Base-by-base conservation (phyloP, 1,284 basidiomycete genomes). In the Cutaneotrichosporon dermatis region DNA sequence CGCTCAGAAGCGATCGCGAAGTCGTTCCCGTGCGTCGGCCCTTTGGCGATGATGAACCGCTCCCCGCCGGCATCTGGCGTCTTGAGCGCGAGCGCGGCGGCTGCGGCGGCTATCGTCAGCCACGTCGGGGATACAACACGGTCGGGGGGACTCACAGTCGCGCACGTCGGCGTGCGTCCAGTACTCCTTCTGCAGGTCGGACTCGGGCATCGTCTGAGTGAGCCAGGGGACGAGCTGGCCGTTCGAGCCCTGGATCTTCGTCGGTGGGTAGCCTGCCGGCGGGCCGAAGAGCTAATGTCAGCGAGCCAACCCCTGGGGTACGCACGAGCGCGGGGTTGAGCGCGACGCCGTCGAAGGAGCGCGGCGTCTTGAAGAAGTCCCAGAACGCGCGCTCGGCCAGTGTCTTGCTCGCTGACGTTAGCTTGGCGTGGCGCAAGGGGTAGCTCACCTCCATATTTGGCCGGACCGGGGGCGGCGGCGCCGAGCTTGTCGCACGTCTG, bases 1-100 rank as follows among this genome's bases (percentile, higher is more conserved):
- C 44, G 16, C 44, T 45, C 25, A 25, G 25, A 2, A 39, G 36
- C 49, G 6, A 51, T 35, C 0, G 55, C 55, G 37, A 51, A 16
- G 35, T 74, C 74, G 56, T 78, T 72, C 9, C 66, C 70, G 44
- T 57, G 58, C 54, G 71, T 66, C 7, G 71, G 60, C 46, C 76
- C 82, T 4, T 67, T 74, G 37, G 71, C 72, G 52, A 82, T 61
- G 13, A 42, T 35, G 25, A 51, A 83, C 0, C 88, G 80, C 63
- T 88, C 76, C 0, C 83, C 84, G 1, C 80, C 82, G 0, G 54
- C 35, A 9, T 33, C 51, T 15, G 45, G 45, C 1, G 34, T 34
- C 4, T 15, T 11, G 36, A 62, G 41, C 6, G 57, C 44, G 3
- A 8, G 8, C 4, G 58, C 61, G 10, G 35, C n/a, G 3, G 51